These are phyloP conservation scores for Pseudevernia furfuracea DNA, from an alignment of 495 filamentous ascomycete species.

Conservation along the genomic window DNA sequence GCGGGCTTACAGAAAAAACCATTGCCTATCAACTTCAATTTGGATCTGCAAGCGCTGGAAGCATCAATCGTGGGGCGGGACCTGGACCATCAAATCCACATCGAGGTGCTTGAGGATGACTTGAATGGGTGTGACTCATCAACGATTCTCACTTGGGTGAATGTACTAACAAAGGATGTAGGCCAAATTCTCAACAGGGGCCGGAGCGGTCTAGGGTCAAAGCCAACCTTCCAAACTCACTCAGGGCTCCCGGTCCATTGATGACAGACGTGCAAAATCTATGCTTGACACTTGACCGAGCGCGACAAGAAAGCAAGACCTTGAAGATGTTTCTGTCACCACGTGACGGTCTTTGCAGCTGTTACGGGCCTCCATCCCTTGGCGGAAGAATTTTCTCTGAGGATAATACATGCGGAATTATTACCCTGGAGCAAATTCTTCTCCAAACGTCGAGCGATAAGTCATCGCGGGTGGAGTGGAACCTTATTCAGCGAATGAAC, in stretches of 20 bases:
- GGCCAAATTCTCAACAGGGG: not conserved
- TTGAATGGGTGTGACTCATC: not conserved
- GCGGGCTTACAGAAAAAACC: not conserved
- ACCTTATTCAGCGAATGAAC: conserved; percentile 8
- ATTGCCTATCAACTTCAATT: not conserved
- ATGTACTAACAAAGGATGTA: not conserved
- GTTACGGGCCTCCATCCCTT: not conserved
- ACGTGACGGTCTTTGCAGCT: not conserved
- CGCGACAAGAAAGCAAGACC: not conserved
- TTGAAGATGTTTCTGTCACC: not conserved
- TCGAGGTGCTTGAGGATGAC: conserved; percentile 10
- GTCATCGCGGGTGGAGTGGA: conserved; percentile 4
- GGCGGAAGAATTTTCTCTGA: not conserved
- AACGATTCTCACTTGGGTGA: not conserved
- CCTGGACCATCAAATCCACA: not conserved
- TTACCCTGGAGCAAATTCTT: conserved; percentile 12
- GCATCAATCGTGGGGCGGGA: not conserved
- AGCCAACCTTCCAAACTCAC: not conserved
- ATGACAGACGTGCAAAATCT: not conserved
- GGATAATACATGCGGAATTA: not conserved
- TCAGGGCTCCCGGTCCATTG: not conserved
- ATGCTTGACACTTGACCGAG: not conserved
- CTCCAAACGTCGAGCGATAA: not conserved
- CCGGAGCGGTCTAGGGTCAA: not conserved
- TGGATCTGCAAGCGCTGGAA: not conserved